Conservation (phyloP, 2,329 filamentous ascomycete species). For the Westerdykella sp. region DNA sequence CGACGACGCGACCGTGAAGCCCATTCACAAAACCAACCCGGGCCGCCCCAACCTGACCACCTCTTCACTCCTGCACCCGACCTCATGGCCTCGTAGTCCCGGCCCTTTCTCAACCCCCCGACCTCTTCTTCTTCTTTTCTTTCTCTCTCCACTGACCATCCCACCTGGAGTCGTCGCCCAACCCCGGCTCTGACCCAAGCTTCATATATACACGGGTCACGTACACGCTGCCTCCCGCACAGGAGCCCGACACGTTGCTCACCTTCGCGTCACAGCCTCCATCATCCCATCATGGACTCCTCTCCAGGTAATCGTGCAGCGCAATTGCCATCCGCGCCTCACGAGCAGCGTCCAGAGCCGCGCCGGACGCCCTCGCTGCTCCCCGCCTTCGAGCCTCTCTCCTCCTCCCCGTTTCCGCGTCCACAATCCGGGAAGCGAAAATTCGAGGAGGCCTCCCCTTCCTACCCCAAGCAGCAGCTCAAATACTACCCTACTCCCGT, state of each 20-base stretch:
- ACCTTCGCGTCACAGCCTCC: conserved; percentile 21
- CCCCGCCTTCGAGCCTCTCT: conserved; percentile 71
- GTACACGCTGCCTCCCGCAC: conserved; percentile 12
- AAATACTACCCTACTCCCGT: conserved; percentile 86
- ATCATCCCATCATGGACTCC: conserved; percentile 27
- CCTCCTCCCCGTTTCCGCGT: conserved; percentile 70
- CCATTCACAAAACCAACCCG: conserved; percentile 5
- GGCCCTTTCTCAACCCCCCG: conserved; percentile 11
- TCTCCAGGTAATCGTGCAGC: conserved; percentile 21
- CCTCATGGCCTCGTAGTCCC: conserved; percentile 32
- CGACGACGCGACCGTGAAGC: conserved; percentile 11
- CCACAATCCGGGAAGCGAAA: conserved; percentile 59
- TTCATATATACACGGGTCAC: conserved; percentile 19
- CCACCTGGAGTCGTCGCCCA: conserved; percentile 8
- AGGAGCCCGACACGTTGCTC: conserved; percentile 22
- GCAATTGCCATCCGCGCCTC: conserved; percentile 24
- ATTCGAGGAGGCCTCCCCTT: conserved; percentile 45
- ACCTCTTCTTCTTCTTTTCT: conserved; percentile 11
- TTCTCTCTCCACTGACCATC: conserved; percentile 6
- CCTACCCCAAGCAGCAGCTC: conserved; percentile 45
- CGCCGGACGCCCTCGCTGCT: conserved; percentile 62
- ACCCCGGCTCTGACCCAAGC: conserved; percentile 14
- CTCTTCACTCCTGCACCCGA: conserved; percentile 25
- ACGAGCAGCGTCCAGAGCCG: conserved; percentile 26
- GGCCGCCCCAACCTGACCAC: conserved; percentile 22